Base-by-base conservation (phyloP, 2,329 filamentous ascomycete genomes). In the Calonectria pauciramosa region DNA sequence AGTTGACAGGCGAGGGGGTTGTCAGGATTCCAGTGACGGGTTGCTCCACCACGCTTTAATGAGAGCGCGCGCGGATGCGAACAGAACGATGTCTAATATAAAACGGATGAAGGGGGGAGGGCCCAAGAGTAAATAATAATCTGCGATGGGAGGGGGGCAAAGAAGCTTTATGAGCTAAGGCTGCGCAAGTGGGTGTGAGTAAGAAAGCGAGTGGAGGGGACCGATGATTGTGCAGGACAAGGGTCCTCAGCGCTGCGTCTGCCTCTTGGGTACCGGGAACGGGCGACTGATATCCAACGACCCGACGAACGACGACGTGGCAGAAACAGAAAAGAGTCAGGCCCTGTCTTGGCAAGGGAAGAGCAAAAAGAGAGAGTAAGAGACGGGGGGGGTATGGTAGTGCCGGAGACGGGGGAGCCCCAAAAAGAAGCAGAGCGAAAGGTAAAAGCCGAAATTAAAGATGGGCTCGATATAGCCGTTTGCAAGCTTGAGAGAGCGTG, bases 301-400 rank as follows among this genome's bases (percentile, higher is more conserved):
- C 56, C 26, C 32, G 56, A 60, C 67, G 67, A 63, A 66, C 54
- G 71, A 64, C 59, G 70, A 73, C 66, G 71, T 71, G 74, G 63
- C 63, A 65, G 68, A 64, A 59, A 64, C 49, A 44, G 36, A 16
- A 49, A 41, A 59, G n/a, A 59, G 36, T 44, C 30, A 65, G 32
- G 23, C 23, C 13, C 38, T 26, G 52, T 60, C 68, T 71, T 67
- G 68, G 68, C 60, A 41, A n/a, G n/a, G n/a, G n/a, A n/a, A n/a
- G n/a, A n/a, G n/a, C 13, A 18, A 38, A 30, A 32, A 54, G 34
- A 28, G 36, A 38, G 64, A 28, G 23, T 2, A 51, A 20, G 10
- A 14, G 52, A 36, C 30, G 20, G 30, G 54, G 54, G 28, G 51
- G 20, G 44, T 13, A 3, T 7, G 9, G 44, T 23, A n/a, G 20